A percentile compares a stretch with the other conserved stretches of the same genome.
phyloP scores from a whole-genome alignment of 2,329 filamentous ascomycete genomes.

The Pseudopithomyces chartarum region DNA sequence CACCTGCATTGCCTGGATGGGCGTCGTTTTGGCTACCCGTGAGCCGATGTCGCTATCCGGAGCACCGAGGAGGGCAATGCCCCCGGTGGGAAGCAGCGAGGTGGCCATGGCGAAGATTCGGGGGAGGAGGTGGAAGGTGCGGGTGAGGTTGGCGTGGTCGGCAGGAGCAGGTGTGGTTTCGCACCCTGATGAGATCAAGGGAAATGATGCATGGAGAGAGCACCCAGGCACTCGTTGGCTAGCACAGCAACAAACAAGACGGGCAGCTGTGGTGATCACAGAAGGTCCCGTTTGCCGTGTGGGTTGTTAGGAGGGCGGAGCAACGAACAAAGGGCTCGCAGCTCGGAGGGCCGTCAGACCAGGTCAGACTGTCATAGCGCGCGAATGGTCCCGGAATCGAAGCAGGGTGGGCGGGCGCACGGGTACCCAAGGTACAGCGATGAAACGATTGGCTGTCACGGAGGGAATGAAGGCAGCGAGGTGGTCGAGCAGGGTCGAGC shows the following conservation, averaged over 20 bases:
- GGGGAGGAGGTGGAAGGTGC: constrained; percentile 7
- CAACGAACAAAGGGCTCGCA: constrained; percentile 40
- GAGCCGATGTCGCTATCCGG: constrained; percentile 43
- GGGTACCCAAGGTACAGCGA: constrained; percentile 42
- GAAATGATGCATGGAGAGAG: constrained; percentile 47
- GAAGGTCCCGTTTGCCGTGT: constrained; percentile 30
- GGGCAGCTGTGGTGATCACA: constrained; percentile 28
- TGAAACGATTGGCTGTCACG: constrained; percentile 49
- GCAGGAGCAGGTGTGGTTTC: constrained; percentile 39
- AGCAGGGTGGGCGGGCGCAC: constrained; percentile 39
- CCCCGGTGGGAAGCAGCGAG: constrained; percentile 27
- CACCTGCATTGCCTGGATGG: constrained; percentile 48
- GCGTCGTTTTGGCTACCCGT: constrained; percentile 33
- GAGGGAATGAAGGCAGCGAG: constrained; percentile 33
- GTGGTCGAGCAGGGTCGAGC: constrained; percentile 6
- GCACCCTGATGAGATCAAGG: constrained; percentile 42
- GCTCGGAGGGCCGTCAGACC: constrained; percentile 42
- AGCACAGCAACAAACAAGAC: constrained; percentile 30
- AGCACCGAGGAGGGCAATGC: constrained; percentile 47
- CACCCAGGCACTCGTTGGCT: constrained; percentile 40
- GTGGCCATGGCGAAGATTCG: constrained; percentile 33
- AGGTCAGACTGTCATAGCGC: constrained; percentile 49
- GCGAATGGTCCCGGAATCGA: constrained; percentile 43
- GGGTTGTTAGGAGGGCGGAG: constrained; percentile 18
- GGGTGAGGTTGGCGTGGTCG: constrained; percentile 14